These are phyloP conservation scores for Epichloe sylvatica DNA, from an alignment of 2,329 filamentous ascomycete species.

Conservation along the genomic window DNA sequence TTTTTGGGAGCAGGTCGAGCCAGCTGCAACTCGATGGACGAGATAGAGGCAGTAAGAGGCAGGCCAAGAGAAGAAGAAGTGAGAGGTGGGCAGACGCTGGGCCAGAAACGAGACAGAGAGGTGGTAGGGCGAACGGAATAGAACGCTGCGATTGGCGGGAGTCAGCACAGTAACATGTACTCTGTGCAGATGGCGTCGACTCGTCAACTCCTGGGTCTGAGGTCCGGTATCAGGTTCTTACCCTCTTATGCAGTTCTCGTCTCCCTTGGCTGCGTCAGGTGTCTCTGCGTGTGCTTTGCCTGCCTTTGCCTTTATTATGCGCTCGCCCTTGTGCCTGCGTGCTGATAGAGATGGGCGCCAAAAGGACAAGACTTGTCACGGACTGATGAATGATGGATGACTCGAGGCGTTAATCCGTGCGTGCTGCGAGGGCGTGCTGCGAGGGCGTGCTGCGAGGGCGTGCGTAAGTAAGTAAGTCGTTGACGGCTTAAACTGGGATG, in stretches of 20 bases:
- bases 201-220: not conserved
- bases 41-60: not conserved
- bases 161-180: not conserved
- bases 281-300: too few relatives aligned
- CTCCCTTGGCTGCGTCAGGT: too few relatives aligned
- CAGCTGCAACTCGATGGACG: not conserved
- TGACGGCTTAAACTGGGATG: not conserved
- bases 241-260: too few relatives aligned
- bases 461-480: not conserved
- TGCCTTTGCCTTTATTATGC: too few relatives aligned
- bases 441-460: not conserved
- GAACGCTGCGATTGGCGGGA: conserved; percentile 3
- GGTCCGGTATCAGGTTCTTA: not conserved
- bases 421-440: not conserved
- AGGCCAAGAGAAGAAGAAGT: not conserved
- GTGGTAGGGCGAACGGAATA: not conserved
- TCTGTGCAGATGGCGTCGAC: not conserved
- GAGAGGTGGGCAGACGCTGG: not conserved
- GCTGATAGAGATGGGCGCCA: not conserved
- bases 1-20: not conserved
- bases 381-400: not conserved
- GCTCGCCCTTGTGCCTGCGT: not conserved
- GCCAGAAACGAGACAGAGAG: not conserved
- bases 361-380: not conserved
- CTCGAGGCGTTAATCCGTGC: not conserved